Evolutionary conservation across 768 basidiomycete genomes (phyloP).

Genomic region (Obba rivulosa): DNA sequence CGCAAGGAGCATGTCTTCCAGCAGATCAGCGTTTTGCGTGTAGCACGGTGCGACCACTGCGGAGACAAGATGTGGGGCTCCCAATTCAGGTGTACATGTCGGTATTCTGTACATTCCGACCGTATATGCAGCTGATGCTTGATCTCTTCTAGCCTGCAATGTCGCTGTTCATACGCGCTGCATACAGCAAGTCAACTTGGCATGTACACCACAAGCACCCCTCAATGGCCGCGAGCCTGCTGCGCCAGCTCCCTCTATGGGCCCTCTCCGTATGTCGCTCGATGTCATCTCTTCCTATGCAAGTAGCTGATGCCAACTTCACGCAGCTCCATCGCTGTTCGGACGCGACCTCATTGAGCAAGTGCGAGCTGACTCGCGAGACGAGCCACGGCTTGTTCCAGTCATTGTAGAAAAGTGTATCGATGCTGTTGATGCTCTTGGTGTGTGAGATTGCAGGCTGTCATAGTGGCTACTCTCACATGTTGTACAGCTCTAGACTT

Average conservation of each 20-base stretch:
- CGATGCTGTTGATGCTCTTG: constrained; percentile 81
- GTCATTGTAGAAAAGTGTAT: constrained; percentile 95
- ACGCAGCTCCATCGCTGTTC: constrained; percentile 84
- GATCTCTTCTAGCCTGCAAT: constrained; percentile 57
- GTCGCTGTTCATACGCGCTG: constrained; percentile 88
- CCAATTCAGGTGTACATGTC: constrained; percentile 86
- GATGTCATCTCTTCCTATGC: background rate
- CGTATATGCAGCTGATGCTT: background rate
- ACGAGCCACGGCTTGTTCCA: constrained; percentile 64
- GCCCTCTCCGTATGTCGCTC: constrained; percentile 26
- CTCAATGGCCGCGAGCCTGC: constrained; percentile 25
- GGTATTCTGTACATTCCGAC: constrained; percentile 25
- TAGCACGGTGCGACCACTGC: constrained; percentile 92
- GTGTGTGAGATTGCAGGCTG: constrained; percentile 39
- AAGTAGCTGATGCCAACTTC: constrained; percentile 7
- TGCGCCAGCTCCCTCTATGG: constrained; percentile 11
- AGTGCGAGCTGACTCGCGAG: constrained; percentile 58
- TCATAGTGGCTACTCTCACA: background rate
- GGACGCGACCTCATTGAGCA: constrained; percentile 87
- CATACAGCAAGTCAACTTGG: constrained; percentile 53
- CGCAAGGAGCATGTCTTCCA: constrained; percentile 78
- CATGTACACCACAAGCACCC: constrained; percentile 55
- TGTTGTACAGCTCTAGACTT: constrained; percentile 71
- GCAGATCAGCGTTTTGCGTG: constrained; percentile 80
- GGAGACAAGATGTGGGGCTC: constrained; percentile 99